Percentiles rank a stretch among this genome's conserved stretches.
phyloP scores from a whole-genome alignment of 345 rosid genomes.

The Arabis hirsuta region DNA sequence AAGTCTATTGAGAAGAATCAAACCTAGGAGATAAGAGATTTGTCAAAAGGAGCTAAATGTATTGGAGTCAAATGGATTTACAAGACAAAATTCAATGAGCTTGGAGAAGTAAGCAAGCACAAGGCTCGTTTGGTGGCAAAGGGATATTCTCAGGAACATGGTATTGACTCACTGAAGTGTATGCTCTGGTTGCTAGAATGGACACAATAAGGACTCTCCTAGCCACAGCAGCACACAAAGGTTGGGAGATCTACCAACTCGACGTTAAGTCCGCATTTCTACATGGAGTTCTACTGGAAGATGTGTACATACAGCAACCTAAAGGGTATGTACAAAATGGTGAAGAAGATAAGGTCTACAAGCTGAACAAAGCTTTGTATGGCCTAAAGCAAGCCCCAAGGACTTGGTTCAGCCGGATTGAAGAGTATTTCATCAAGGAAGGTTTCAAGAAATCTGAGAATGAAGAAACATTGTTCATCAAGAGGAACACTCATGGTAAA shows the following conservation, averaged over 20 bases:
- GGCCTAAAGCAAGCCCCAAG: background rate
- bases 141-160: background rate
- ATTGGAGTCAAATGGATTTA: background rate
- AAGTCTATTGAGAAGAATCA: background rate
- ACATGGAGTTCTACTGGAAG: background rate
- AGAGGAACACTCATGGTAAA: background rate
- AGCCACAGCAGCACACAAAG: background rate
- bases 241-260: background rate
- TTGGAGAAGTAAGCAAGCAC: background rate
- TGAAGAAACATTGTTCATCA: background rate
- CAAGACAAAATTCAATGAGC: background rate
- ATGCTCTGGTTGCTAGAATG: background rate
- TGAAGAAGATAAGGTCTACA: background rate
- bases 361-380: background rate
- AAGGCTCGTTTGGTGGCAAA: background rate
- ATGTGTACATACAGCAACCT: background rate
- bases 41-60: background rate
- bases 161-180: background rate
- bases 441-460: background rate
- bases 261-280: background rate
- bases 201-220: background rate
- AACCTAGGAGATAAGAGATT: background rate
- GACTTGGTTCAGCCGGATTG: background rate
- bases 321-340: conserved; percentile 1
- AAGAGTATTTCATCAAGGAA: background rate